Evolutionary conservation across 805 yeast genomes (phyloP), one percentile per base, ranked within the genome.

Genomic region (Monosporozyma solicola): DNA sequence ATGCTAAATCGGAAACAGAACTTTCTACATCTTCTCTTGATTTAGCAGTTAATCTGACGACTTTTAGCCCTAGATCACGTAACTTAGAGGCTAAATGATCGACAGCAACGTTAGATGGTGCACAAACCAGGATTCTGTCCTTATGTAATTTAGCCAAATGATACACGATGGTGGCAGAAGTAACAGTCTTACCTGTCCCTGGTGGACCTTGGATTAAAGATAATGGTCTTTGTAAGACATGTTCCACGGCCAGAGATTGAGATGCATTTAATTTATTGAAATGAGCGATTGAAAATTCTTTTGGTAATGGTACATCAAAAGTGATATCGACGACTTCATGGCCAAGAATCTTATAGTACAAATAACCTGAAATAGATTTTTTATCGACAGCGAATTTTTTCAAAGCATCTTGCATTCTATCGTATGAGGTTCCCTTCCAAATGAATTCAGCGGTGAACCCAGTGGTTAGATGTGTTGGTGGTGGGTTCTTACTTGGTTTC

Each of bases 131-230:
- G 8, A 90, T 81, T 56, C 80, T 79, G 48, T 80, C 83, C 52
- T 79, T 79, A 59, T 79, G 80, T 55, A 83, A 63, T 54, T 80
- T 79, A 2, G 82, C 75, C 51, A 89, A 71, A 61, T 88, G 96
- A 60, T 87, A 84, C 32, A 90, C 80, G 54, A 91, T 87, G 0
- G 95, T 84, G 1, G 96, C 92, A 0, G 96, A 88, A 0, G 96
- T 90, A 15, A 88, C 95, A 0, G 97, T 91, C 65, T 91, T 91
- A 66, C 97, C 97, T 0, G 97, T 91, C 57, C 96, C 96, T 3
- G 97, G 97, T 9, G 97, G 97, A 16, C 97, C 97, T 67, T 91
- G 97, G 56, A 89, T 88, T 58, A 89, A 74, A 5, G 94, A 80
- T 46, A 90, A 72, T 1, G 95, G 96, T 58, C 81, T 74, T 60